Evolutionary conservation across 106 monocot genomes (phyloP), one percentile per base, ranked within the genome.

Genomic region (Allium cepa): DNA sequence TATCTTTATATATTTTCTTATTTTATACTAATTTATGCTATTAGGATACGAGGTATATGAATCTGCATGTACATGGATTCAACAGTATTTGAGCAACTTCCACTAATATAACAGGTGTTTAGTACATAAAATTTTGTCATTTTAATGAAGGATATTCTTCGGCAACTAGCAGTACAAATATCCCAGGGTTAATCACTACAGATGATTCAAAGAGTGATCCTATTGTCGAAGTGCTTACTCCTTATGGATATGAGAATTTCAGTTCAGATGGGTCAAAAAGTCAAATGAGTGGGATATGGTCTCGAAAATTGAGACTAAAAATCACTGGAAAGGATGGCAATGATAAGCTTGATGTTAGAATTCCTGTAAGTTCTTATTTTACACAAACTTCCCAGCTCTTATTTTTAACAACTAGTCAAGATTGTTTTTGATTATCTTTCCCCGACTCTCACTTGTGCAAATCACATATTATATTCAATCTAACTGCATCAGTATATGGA

Each of bases 261-360:
- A 70, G 67, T 69, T 80, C 85, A 36, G 64, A 63, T 70, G 86
- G 82, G 74, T 76, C 79, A 49, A 77, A 70, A 71, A 76, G 56
- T 62, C 72, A 72, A 48, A 51, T 58, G 11, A 71, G 84, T 60
- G 86, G 73, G 51, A 81, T 92, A 48, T 90, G 87, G 89, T 89
- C 97, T 76, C 84, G 79, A 10, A 85, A 75, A 8, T 56, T 99
- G 49, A 84, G 90, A 78, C 57, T 99, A 60, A 99, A 90, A 80
- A 83, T 99, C 50, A 99, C 87, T 6, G 92, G 89, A 68, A 87
- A 77, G 59, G 80, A 99, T 77, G 97, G 87, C 17, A 17, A 81
- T 5, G 82, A 87, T 56, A 99, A 92, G 69, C 80, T 99, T 67
- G 87, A 99, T 79, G 76, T 90, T 46, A 75, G 85, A 26, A 68